A percentile compares a stretch with the other conserved stretches of the same genome.
phyloP scores from a whole-genome alignment of 495 filamentous ascomycete species.

The Penicillium manginii region DNA sequence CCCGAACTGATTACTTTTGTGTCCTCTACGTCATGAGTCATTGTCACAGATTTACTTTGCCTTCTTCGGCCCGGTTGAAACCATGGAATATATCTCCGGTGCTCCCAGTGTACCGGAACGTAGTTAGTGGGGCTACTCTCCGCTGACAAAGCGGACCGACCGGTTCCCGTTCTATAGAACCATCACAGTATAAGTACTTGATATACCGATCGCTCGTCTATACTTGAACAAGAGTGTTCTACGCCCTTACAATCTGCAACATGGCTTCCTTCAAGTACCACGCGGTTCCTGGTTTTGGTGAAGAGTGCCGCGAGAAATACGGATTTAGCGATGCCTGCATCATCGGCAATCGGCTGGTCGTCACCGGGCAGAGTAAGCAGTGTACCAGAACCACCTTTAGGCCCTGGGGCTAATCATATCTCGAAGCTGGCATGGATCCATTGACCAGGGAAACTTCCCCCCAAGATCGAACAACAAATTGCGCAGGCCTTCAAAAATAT shows the following conservation, averaged over 20 bases:
- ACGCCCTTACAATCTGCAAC: background rate
- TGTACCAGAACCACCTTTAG: background rate
- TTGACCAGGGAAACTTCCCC: constrained; percentile 7
- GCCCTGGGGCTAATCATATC: constrained; percentile 3
- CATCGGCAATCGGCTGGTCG: constrained; percentile 13
- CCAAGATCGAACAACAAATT: constrained; percentile 19
- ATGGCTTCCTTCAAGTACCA: constrained; percentile 12
- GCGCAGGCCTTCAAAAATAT: constrained; percentile 22
- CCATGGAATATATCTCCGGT: background rate
- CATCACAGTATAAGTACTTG: background rate
- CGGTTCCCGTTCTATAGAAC: background rate
- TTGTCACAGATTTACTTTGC: background rate
- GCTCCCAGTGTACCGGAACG: background rate
- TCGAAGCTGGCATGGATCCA: constrained; percentile 15
- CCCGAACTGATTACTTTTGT: too few species aligned
- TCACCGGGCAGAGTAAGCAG: constrained; percentile 18
- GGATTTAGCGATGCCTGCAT: constrained; percentile 20
- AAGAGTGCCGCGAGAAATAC: constrained; percentile 18
- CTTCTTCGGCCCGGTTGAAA: background rate
- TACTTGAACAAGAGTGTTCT: background rate
- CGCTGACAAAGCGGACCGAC: constrained; percentile 2
- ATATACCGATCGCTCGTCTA: background rate
- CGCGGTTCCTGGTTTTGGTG: constrained; percentile 17
- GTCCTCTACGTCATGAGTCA: background rate
- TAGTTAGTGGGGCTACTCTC: background rate